Percentiles rank a stretch among this genome's conserved stretches.
phyloP scores from a whole-genome alignment of 768 basidiomycete species.

The Chlorophyllum brunneum region DNA sequence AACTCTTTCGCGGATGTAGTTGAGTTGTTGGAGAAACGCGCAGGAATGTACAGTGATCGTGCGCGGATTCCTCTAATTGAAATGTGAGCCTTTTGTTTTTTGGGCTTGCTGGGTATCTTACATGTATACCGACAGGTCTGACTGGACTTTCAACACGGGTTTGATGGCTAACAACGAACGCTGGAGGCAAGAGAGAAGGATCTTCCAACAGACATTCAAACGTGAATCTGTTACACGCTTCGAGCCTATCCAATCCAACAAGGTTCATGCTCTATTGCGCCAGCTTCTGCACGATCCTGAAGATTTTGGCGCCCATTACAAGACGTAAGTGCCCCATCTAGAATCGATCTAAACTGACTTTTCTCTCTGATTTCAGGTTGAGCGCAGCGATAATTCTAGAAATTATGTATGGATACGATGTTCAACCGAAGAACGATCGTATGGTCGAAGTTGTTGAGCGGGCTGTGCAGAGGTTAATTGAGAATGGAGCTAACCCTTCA shows the following conservation, averaged over 20 bases:
- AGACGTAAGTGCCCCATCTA: background rate
- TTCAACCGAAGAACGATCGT: constrained; percentile 19
- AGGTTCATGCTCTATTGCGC: constrained; percentile 2
- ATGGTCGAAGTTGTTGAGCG: constrained; percentile 20
- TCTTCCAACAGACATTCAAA: constrained; percentile 8
- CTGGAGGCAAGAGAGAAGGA: background rate
- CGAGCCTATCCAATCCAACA: background rate
- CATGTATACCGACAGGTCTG: background rate
- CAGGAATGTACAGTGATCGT: constrained; percentile 5
- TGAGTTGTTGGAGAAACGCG: constrained; percentile 7
- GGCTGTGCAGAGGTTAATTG: constrained; percentile 15
- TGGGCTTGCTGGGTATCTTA: background rate
- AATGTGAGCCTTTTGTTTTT: background rate
- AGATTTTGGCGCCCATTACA: constrained; percentile 5
- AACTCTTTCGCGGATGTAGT: constrained; percentile 2
- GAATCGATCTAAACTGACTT: background rate
- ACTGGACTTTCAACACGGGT: constrained; percentile 10
- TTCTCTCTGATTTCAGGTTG: background rate
- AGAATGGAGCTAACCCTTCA: constrained; percentile 19
- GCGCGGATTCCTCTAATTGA: background rate
- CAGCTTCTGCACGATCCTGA: constrained; percentile 1
- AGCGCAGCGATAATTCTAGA: constrained; percentile 4
- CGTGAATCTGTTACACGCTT: constrained; percentile 1
- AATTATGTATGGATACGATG: constrained; percentile 31
- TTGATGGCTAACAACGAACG: constrained; percentile 5